Conservation (phyloP, 208 protist species). For the Porcisia hertigi region DNA sequence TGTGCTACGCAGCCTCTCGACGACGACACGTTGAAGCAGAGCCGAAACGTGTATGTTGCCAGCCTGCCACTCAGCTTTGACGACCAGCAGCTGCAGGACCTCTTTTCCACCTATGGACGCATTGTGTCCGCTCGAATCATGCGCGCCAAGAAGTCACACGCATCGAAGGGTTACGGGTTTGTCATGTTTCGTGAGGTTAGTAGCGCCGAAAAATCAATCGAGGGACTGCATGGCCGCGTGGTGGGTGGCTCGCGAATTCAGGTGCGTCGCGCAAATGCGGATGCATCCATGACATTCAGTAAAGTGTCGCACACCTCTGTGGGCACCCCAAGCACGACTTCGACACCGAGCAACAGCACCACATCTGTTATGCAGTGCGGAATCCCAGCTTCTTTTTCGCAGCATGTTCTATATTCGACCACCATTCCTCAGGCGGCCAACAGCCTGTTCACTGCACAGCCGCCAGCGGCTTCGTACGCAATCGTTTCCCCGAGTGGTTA, state of each 20-base stretch:
- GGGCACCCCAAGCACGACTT: neutral
- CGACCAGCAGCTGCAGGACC: slow-evolving; percentile 57
- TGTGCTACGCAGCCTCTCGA: slow-evolving; percentile 5
- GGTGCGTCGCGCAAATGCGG: slow-evolving; percentile 66
- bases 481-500: slow-evolving; percentile 7
- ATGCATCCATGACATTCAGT: slow-evolving; percentile 39
- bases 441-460: slow-evolving; percentile 1
- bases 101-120: slow-evolving; percentile 62
- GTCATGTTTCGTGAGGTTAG: slow-evolving; percentile 55
- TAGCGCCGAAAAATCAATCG: slow-evolving; percentile 49
- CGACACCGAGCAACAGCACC: slow-evolving; percentile 12
- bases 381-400: neutral
- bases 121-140: slow-evolving; percentile 73
- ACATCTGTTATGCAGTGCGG: slow-evolving; percentile 6
- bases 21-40: slow-evolving; percentile 23
- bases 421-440: slow-evolving; percentile 3
- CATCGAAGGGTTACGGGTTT: slow-evolving; percentile 80
- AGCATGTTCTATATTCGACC: slow-evolving; percentile 11
- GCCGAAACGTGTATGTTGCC: slow-evolving; percentile 69
- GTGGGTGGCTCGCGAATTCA: slow-evolving; percentile 62
- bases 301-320: slow-evolving; percentile 21
- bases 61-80: slow-evolving; percentile 68
- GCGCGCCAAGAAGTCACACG: slow-evolving; percentile 52
- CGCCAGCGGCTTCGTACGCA: slow-evolving; percentile 5
- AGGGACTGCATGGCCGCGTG: slow-evolving; percentile 38